Percentiles rank a stretch among this genome's conserved stretches.
These are phyloP conservation scores for Cladosporium sp. DNA, from an alignment of 2,329 filamentous ascomycete species.

Conservation along the genomic window DNA sequence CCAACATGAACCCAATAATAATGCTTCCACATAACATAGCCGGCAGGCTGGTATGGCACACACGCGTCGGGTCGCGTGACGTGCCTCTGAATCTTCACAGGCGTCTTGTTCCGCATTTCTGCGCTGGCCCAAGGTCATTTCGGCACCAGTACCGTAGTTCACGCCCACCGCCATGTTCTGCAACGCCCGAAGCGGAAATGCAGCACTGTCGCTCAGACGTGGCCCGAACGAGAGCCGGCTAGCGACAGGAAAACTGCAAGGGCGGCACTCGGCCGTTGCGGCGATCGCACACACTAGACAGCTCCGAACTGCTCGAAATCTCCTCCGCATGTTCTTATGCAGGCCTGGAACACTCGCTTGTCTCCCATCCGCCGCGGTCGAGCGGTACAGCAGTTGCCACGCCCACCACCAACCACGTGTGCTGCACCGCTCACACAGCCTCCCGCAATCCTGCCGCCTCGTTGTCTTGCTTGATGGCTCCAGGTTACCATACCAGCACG, in stretches of 20 bases:
- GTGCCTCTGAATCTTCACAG: neutral
- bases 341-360: conserved; percentile 5
- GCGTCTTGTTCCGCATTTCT: neutral
- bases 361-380: neutral
- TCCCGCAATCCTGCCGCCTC: conserved; percentile 12
- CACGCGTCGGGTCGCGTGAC: neutral
- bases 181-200: neutral
- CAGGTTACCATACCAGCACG: neutral
- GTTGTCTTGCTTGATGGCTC: neutral
- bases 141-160: conserved; percentile 8
- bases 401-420: conserved; percentile 9
- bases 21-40: neutral
- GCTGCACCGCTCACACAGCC: neutral
- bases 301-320: neutral
- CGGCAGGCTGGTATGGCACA: neutral
- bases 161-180: conserved; percentile 4
- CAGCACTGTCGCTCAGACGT: neutral
- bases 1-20: conserved; percentile 2
- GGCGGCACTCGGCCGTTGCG: conserved; percentile 3
- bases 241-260: conserved; percentile 6
- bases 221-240: conserved; percentile 1
- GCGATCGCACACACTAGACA: conserved; percentile 1
- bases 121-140: neutral
- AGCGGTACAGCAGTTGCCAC: neutral
- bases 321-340: conserved; percentile 9